Evolutionary conservation across 441 rosid genomes (phyloP).

Genomic region (Isatis lusitanica): DNA sequence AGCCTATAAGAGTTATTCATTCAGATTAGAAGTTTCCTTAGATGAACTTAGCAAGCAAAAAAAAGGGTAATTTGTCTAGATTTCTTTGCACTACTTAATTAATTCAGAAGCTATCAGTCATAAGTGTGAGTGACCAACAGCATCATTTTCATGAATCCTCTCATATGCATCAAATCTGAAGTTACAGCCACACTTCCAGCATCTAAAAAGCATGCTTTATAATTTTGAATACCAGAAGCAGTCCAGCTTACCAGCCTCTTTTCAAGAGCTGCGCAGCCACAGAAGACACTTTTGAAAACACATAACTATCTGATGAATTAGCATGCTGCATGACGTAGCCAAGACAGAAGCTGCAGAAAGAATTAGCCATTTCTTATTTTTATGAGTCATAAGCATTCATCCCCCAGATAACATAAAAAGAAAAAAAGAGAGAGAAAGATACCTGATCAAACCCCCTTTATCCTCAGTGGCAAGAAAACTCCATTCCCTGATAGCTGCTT

Average conservation of each 20-base stretch:
- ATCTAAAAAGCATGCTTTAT: constrained; percentile 7
- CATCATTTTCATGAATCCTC: background rate
- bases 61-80: background rate
- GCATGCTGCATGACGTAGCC: constrained; percentile 83
- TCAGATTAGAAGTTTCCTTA: constrained; percentile 14
- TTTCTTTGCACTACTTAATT: constrained; percentile 11
- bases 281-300: constrained; percentile 86
- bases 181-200: constrained; percentile 15
- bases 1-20: constrained; percentile 57
- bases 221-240: constrained; percentile 9
- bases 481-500: constrained; percentile 98
- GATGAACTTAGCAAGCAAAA: constrained; percentile 16
- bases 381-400: constrained; percentile 6
- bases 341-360: constrained; percentile 77
- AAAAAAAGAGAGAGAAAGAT: background rate
- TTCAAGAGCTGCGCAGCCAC: constrained; percentile 96
- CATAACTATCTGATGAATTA: constrained; percentile 80
- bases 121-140: constrained; percentile 1
- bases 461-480: constrained; percentile 71
- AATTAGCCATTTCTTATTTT: background rate
- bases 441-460: constrained; percentile 81
- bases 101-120: constrained; percentile 12
- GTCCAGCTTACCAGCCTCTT: constrained; percentile 89
- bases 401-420: constrained; percentile 9
- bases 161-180: constrained; percentile 7